Conservation (phyloP, 1,284 basidiomycete species). For the Apiotrichum gracile region DNA sequence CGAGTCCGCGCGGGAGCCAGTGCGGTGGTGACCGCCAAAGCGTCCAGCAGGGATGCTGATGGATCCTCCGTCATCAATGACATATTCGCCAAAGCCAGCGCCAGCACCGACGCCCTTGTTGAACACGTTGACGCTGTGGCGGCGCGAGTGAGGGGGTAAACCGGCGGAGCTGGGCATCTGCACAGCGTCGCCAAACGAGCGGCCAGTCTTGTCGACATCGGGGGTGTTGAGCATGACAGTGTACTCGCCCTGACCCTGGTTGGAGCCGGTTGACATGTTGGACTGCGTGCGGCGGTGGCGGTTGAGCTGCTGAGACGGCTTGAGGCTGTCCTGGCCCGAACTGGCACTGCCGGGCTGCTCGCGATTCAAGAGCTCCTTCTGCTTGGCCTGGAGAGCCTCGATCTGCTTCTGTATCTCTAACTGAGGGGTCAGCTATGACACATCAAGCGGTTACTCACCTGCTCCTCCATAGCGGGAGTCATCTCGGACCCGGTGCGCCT, state of each 20-base stretch:
- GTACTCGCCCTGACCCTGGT: not conserved
- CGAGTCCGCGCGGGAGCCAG: slow-evolving; percentile 51
- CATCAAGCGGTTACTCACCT: slow-evolving; percentile 53
- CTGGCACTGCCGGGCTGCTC: slow-evolving; percentile 58
- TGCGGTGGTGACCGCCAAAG: slow-evolving; percentile 59
- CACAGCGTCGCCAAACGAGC: slow-evolving; percentile 28
- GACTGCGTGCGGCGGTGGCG: slow-evolving; percentile 86
- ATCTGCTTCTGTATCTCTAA: slow-evolving; percentile 85
- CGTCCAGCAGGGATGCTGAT: slow-evolving; percentile 35
- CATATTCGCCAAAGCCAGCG: slow-evolving; percentile 30
- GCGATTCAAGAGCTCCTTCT: slow-evolving; percentile 77
- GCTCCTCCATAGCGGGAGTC: slow-evolving; percentile 65
- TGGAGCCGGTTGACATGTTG: slow-evolving; percentile 46
- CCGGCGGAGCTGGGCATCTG: slow-evolving; percentile 42
- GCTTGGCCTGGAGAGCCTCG: slow-evolving; percentile 81
- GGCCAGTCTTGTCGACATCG: slow-evolving; percentile 7
- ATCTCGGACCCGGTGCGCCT: slow-evolving; percentile 61
- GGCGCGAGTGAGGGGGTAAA: slow-evolving; percentile 66
- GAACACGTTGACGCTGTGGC: slow-evolving; percentile 86
- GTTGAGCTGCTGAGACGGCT: slow-evolving; percentile 52
- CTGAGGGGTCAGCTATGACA: slow-evolving; percentile 48
- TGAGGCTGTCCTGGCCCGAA: slow-evolving; percentile 58
- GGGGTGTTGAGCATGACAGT: slow-evolving; percentile 28
- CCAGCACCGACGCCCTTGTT: slow-evolving; percentile 34
- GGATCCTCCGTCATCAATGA: slow-evolving; percentile 35